Evolutionary conservation across 148 eudicot species (phyloP).

Genomic region (Rhododendron simsii): DNA sequence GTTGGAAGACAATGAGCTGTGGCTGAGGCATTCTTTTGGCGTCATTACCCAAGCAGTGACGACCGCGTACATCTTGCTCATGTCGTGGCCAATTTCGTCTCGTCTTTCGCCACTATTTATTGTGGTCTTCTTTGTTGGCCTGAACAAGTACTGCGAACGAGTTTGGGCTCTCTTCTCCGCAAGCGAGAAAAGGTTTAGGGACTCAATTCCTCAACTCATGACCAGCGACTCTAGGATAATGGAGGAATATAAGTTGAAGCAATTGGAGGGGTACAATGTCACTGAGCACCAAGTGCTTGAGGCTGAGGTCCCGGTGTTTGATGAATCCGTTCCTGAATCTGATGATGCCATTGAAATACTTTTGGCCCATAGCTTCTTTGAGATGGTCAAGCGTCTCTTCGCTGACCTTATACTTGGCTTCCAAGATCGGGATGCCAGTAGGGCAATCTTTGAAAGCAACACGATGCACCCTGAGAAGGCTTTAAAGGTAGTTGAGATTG

Average conservation of each 20-base stretch:
- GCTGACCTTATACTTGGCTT: background rate
- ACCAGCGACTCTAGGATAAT: background rate
- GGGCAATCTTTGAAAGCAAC: background rate
- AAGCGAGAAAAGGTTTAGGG: conserved; percentile 11
- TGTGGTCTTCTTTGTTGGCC: conserved; percentile 7
- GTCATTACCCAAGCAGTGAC: background rate
- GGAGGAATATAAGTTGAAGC: background rate
- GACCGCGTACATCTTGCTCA: background rate
- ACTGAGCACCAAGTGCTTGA: background rate
- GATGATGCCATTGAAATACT: background rate
- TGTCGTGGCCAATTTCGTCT: background rate
- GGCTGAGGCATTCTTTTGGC: conserved; percentile 13
- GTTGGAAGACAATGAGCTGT: conserved; percentile 25
- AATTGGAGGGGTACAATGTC: conserved; percentile 9
- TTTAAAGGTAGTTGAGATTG: background rate
- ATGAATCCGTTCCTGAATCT: background rate
- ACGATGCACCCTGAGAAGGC: background rate
- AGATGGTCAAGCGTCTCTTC: background rate
- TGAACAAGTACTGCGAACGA: background rate
- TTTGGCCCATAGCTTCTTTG: background rate
- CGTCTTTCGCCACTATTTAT: background rate
- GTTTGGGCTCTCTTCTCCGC: conserved; percentile 12
- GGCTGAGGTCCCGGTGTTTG: background rate
- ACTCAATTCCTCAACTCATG: background rate
- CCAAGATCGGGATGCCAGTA: background rate